phyloP scores from a whole-genome alignment of 1,139 yeast species.

The Pneumocystis oryctolagi region DNA sequence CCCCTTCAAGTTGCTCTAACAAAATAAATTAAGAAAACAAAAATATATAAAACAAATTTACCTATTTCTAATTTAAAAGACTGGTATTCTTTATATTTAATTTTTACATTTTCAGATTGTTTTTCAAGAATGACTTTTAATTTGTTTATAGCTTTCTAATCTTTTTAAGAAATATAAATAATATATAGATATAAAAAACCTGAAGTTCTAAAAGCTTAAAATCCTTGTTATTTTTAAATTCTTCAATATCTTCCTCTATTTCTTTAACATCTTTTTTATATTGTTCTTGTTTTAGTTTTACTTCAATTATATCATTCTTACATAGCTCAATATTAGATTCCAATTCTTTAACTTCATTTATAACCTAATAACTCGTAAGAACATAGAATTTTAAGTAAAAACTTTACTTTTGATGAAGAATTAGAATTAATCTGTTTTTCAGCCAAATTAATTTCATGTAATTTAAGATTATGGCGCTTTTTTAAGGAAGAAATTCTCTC shows the following conservation, averaged over 20 bases:
- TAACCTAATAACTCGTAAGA: slow-evolving; percentile 13
- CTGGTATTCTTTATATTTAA: slow-evolving; percentile 43
- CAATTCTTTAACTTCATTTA: slow-evolving; percentile 17
- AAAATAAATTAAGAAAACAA: background rate
- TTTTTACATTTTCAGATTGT: slow-evolving; percentile 33
- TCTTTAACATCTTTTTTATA: slow-evolving; percentile 24
- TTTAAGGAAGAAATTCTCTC: slow-evolving; percentile 44
- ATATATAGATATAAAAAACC: background rate
- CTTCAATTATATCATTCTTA: slow-evolving; percentile 33
- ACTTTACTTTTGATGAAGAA: slow-evolving; percentile 32
- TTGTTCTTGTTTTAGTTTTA: slow-evolving; percentile 30
- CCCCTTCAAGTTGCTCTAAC: slow-evolving; percentile 48
- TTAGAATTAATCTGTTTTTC: slow-evolving; percentile 47
- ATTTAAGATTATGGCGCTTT: slow-evolving; percentile 48
- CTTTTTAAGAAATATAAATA: background rate
- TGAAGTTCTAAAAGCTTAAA: slow-evolving; percentile 53
- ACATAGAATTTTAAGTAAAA: background rate
- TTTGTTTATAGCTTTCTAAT: slow-evolving; percentile 35
- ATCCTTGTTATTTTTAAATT: slow-evolving; percentile 67
- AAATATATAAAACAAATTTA: background rate
- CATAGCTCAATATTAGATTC: slow-evolving; percentile 13
- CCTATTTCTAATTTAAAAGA: slow-evolving; percentile 45
- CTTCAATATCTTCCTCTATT: slow-evolving; percentile 66
- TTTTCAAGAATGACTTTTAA: slow-evolving; percentile 29
- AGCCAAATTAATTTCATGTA: slow-evolving; percentile 52